phyloP scores from a whole-genome alignment of 305 asterid genomes.

The Solanum hybrid region DNA sequence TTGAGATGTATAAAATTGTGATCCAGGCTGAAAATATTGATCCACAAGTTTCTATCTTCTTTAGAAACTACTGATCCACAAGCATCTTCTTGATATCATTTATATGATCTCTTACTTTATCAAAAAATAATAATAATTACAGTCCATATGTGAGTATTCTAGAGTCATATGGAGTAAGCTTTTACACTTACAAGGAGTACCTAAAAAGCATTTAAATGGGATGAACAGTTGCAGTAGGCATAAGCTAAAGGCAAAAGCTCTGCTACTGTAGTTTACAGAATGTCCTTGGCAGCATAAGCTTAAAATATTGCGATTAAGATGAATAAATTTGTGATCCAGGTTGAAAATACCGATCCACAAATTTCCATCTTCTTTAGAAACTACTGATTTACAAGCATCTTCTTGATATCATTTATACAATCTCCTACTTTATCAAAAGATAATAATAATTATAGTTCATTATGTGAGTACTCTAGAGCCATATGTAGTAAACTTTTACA shows the following conservation, averaged over 20 bases:
- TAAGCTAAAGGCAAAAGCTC: neutral
- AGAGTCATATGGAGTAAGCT: neutral
- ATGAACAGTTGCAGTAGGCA: neutral
- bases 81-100: neutral
- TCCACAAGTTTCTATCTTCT: neutral
- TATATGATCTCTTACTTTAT: neutral
- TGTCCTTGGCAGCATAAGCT: neutral
- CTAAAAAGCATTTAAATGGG: neutral
- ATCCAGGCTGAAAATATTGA: neutral
- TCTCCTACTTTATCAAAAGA: neutral
- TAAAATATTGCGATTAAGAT: neutral
- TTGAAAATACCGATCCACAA: neutral
- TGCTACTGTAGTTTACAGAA: neutral
- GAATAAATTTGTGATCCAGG: neutral
- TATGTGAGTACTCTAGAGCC: neutral
- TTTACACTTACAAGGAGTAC: neutral
- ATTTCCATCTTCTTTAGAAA: neutral
- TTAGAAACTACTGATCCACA: neutral
- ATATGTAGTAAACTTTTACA: neutral
- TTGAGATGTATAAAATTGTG: neutral
- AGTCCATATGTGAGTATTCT: neutral
- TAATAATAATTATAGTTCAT: too few species aligned
- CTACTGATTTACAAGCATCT: neutral
- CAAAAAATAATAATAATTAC: too few species aligned
- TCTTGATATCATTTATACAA: neutral